These are phyloP conservation scores for Hypoxylon sp. DNA, from an alignment of 2,329 filamentous ascomycete species.

Conservation along the genomic window DNA sequence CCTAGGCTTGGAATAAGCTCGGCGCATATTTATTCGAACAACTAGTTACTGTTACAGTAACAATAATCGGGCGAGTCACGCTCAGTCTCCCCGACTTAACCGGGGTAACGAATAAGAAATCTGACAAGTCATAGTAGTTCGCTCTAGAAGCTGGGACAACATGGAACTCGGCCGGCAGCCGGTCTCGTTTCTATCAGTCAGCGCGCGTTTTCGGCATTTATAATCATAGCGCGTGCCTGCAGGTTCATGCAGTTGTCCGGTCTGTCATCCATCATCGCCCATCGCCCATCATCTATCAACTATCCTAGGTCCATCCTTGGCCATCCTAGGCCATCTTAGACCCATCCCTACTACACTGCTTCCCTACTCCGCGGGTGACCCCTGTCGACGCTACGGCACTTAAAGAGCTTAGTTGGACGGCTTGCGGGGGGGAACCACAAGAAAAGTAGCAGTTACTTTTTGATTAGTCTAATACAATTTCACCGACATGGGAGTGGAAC, in stretches of 20 bases:
- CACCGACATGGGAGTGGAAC: slow-evolving; percentile 18
- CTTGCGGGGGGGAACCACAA: slow-evolving; percentile 30
- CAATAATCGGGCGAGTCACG: slow-evolving; percentile 8
- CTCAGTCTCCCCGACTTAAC: slow-evolving; percentile 31
- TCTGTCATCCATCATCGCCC: slow-evolving; percentile 9
- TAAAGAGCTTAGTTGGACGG: slow-evolving; percentile 45
- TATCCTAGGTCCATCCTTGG: background rate
- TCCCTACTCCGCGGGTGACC: slow-evolving; percentile 30
- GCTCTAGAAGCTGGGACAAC: slow-evolving; percentile 3
- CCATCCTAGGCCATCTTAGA: background rate
- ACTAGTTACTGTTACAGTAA: background rate
- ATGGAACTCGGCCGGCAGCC: slow-evolving; percentile 17
- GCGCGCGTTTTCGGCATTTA: slow-evolving; percentile 39
- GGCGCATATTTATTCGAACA: background rate
- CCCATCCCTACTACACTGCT: slow-evolving; percentile 2
- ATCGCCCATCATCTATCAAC: background rate
- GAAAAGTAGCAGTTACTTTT: slow-evolving; percentile 29
- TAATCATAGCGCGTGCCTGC: slow-evolving; percentile 37
- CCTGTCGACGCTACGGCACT: slow-evolving; percentile 42
- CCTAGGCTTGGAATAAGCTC: background rate
- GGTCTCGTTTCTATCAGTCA: slow-evolving; percentile 19
- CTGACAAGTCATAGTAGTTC: slow-evolving; percentile 18
- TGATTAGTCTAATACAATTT: slow-evolving; percentile 14
- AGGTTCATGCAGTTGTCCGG: slow-evolving; percentile 37
- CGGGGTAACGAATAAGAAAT: slow-evolving; percentile 23